Base-by-base conservation (phyloP, 139 green algal species). In the Chloropicon primus region DNA sequence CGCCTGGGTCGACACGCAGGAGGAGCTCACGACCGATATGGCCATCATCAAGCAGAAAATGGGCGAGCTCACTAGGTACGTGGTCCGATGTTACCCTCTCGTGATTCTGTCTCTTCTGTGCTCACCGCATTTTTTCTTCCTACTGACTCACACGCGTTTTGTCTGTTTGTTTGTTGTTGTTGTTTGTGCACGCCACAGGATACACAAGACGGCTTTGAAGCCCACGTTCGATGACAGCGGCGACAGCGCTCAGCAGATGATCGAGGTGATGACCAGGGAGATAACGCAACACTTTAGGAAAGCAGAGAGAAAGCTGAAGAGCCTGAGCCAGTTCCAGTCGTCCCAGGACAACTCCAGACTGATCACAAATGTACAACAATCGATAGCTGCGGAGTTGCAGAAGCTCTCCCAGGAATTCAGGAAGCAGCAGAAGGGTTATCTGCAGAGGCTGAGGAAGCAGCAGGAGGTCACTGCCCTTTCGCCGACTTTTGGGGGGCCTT, bases 311-410 rank as follows among this genome's bases (percentile, higher is more conserved):
- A 79, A 80, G 29, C 85, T 91, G 76, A 82, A 87, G 75, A 76
- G 80, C 24, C 87, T 90, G 76, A 79, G 80, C 2, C 73, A 75
- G 10, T 54, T 53, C 10, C 41, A 73, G 1, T 28, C 29, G 25
- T 80, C 74, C 21, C 80, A 82, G 53, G 78, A 80, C 23, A 85
- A 88, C 2, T 81, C 83, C 28, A 91, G 88, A 80, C 85, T 88
- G 27, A 71, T 77, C 5, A 82, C 75, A 24, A 90, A 94, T 74
- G 86, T 93, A 78, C 92, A 94, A 86, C 82, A 81, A 71, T 93
- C 93, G 76, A 82, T 97, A 28, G 92, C 92, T 10, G 84, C 91
- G 78, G 91, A 93, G 62, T 83, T 97, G 76, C 89, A 94, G 80
- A 87, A 85, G 77, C 87, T 97, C 28, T 90, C 85, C 0, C 76